phyloP scores from a whole-genome alignment of 2,329 filamentous ascomycete species.

The Orbilia blumenaviensis region DNA sequence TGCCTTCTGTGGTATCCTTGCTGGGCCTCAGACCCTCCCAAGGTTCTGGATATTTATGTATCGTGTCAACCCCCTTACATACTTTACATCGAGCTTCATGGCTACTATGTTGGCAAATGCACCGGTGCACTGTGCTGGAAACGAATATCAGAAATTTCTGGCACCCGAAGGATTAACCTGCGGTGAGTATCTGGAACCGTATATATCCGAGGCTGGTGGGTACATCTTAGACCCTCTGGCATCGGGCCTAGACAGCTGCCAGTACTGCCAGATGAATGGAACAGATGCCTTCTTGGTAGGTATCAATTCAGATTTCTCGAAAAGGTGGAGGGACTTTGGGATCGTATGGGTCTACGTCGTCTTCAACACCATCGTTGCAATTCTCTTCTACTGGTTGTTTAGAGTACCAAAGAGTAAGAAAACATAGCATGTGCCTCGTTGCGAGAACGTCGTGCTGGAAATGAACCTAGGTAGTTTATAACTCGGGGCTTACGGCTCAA shows the following conservation, averaged over 20 bases:
- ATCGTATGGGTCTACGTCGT: constrained; percentile 69
- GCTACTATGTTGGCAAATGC: constrained; percentile 75
- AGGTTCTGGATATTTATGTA: constrained; percentile 89
- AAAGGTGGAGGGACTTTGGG: constrained; percentile 77
- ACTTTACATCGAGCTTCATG: constrained; percentile 78
- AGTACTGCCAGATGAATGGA: constrained; percentile 66
- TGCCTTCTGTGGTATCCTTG: constrained; percentile 69
- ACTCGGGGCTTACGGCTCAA: too few relatives aligned
- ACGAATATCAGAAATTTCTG: constrained; percentile 74
- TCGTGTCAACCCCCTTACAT: constrained; percentile 81
- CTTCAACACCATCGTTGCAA: constrained; percentile 68
- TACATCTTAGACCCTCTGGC: constrained; percentile 66
- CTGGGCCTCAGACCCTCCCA: constrained; percentile 70
- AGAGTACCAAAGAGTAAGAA: constrained; percentile 63
- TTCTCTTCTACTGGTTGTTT: constrained; percentile 68
- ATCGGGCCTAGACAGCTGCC: constrained; percentile 64
- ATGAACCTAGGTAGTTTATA: too few relatives aligned
- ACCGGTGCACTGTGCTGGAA: constrained; percentile 71
- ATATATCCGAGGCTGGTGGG: constrained; percentile 64
- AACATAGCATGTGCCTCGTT: neutral
- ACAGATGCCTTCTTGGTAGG: constrained; percentile 66
- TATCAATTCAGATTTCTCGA: constrained; percentile 66
- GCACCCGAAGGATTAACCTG: constrained; percentile 70
- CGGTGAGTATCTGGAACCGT: constrained; percentile 66
- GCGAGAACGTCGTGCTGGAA: too few relatives aligned